A percentile compares a stretch with the other conserved stretches of the same genome.
These are phyloP conservation scores for Microthlaspi erraticum DNA, from an alignment of 345 rosid genomes.

Conservation along the genomic window DNA sequence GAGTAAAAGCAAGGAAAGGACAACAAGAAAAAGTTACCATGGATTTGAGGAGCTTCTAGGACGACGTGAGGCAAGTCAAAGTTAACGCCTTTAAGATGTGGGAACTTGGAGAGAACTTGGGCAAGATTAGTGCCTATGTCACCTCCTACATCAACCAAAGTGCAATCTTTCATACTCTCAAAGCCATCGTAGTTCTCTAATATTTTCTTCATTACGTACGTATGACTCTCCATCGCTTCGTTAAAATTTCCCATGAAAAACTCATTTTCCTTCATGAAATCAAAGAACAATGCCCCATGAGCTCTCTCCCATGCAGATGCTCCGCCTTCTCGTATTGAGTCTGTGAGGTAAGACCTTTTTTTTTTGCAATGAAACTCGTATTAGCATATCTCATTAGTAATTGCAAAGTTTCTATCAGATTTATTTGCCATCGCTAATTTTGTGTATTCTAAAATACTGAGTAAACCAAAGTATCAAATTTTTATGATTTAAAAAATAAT, in stretches of 20 bases:
- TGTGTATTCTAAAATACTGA: too few species aligned
- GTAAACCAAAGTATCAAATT: neutral
- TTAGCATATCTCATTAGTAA: too few species aligned
- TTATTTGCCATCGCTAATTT: too few species aligned
- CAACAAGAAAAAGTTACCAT: slow-evolving; percentile 9
- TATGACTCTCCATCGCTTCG: slow-evolving; percentile 12
- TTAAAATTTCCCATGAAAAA: neutral
- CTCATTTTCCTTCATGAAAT: neutral
- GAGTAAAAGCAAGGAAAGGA: too few species aligned
- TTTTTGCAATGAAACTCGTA: slow-evolving; percentile 3
- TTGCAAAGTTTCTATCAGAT: too few species aligned
- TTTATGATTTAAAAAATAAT: neutral
- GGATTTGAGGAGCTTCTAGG: slow-evolving; percentile 17
- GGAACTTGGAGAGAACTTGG: slow-evolving; percentile 19
- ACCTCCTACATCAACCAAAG: slow-evolving; percentile 35
- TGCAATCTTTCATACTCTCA: neutral
- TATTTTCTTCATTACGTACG: slow-evolving; percentile 33
- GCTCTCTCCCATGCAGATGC: slow-evolving; percentile 4
- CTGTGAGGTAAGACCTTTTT: slow-evolving; percentile 29
- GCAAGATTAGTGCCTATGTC: slow-evolving; percentile 17
- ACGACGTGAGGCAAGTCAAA: slow-evolving; percentile 33
- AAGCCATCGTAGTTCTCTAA: slow-evolving; percentile 26
- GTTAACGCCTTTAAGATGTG: slow-evolving; percentile 17
- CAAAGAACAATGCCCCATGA: neutral
- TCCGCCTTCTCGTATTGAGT: slow-evolving; percentile 26